Base-by-base conservation (phyloP, 1,284 basidiomycete species). In the Bjerkandera adusta region DNA sequence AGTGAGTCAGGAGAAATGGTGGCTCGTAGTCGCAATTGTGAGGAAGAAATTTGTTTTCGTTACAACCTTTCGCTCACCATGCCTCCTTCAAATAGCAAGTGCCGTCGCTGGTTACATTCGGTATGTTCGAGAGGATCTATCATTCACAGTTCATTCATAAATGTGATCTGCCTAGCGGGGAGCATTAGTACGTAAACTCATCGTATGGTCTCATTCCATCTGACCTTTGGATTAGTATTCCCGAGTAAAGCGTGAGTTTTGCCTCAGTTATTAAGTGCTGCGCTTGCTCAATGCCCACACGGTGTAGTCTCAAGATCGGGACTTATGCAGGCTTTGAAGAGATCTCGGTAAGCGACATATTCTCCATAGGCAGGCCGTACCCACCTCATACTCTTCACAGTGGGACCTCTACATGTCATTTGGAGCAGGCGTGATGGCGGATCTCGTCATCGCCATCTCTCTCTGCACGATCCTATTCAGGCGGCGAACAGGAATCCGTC, bases 1-100 rank as follows among this genome's bases (percentile, higher is more conserved):
- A 60, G 58, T 60, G 29, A 60, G 58, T 46, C 43, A 51, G 13
- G 32, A 40, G 10, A 54, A 54, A 13, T 34, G 36, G n/a, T 29
- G 47, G 13, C 36, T 57, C 10, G 42, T 48, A 1, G 37, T 30
- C 4, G 36, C 46, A 5, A 47, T 59, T 22, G 58, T 59, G 36
- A 36, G n/a, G n/a, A n/a, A n/a, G n/a, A n/a, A n/a, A n/a, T n/a
- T n/a, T n/a, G 58, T 49, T 10, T 5, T 33, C 12, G 16, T 36
- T n/a, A 12, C 5, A 13, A 34, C 37, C 2, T 33, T 11, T 20
- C 20, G 6, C 16, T 22, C 18, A 25, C 13, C 7, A 4, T 41
- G 15, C 10, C n/a, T 16, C 20, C 6, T 15, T 18, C 11, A 11
- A 8, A 26, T 29, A 60, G 58, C 29, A 41, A 2, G 10, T 54